Conservation (phyloP, 169 alveolate genomes). For the Plasmodium cynomolgi region DNA sequence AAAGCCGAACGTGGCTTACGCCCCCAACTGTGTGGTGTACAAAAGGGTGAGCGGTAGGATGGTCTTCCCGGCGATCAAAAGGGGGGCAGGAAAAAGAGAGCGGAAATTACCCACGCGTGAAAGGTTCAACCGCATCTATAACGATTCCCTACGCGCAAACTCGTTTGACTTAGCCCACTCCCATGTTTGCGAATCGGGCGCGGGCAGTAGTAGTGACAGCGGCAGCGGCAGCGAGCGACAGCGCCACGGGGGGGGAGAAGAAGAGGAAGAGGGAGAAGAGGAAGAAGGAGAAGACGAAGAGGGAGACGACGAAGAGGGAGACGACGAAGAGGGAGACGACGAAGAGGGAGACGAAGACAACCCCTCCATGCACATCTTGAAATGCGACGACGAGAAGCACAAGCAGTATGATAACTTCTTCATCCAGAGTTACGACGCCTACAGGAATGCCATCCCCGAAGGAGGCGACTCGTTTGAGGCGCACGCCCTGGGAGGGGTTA, state of each 20-base stretch:
- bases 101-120: neutral
- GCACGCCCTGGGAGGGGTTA: slow-evolving; percentile 75
- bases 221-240: neutral
- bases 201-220: neutral
- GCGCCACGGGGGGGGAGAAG: neutral
- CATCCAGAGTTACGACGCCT: slow-evolving; percentile 74
- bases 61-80: neutral
- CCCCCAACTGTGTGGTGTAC: slow-evolving; percentile 57
- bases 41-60: slow-evolving; percentile 1
- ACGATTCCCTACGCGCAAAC: neutral
- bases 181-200: neutral
- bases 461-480: slow-evolving; percentile 78
- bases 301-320: neutral
- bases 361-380: neutral
- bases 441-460: slow-evolving; percentile 45
- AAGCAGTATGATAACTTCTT: slow-evolving; percentile 39
- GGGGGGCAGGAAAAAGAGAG: neutral
- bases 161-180: neutral
- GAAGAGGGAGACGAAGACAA: neutral
- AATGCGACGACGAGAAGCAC: slow-evolving; percentile 19
- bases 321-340: neutral
- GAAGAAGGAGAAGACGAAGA: too few relatives aligned
- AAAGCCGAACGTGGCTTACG: slow-evolving; percentile 37
- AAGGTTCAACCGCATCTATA: neutral
- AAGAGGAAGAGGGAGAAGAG: too few relatives aligned